phyloP scores from a whole-genome alignment of 139 green algal species.

The Closterium sp. region DNA sequence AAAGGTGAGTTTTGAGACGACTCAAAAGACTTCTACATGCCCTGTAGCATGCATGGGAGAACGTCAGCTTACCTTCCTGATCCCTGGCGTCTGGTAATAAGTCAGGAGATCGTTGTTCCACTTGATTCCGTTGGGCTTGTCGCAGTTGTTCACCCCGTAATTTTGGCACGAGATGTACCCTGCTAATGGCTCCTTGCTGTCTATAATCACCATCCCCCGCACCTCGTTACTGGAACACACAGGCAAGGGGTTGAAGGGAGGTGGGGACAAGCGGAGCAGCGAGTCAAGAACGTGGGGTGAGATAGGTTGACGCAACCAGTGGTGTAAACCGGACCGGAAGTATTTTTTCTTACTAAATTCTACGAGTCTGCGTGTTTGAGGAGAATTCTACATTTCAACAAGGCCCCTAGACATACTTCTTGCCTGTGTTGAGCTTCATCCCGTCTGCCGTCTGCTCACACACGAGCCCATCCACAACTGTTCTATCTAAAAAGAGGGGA shows the following conservation, averaged over 20 bases:
- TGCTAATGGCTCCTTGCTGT: background rate
- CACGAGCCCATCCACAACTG: background rate
- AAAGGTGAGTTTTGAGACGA: too few relatives aligned
- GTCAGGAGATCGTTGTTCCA: background rate
- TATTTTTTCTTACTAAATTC: too few relatives aligned
- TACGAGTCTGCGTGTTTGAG: too few relatives aligned
- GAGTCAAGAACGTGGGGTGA: too few relatives aligned
- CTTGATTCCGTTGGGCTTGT: background rate
- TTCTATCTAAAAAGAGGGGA: too few relatives aligned
- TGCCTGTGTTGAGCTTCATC: too few relatives aligned
- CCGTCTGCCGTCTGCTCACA: background rate
- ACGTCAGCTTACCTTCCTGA: background rate
- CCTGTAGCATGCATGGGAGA: too few relatives aligned
- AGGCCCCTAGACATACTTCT: too few relatives aligned
- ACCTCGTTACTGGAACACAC: background rate
- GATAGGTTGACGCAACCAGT: too few relatives aligned
- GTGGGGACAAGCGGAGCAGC: background rate
- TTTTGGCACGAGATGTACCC: constrained; percentile 10
- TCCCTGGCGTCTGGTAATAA: background rate
- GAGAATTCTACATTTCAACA: too few relatives aligned
- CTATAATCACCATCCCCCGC: background rate
- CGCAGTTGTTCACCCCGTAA: constrained; percentile 1
- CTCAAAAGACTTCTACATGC: too few relatives aligned
- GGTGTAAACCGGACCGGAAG: too few relatives aligned
- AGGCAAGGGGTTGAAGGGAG: background rate